These are phyloP conservation scores for Haematococcus lacustris DNA, from an alignment of 139 green algal genomes.

Conservation along the genomic window DNA sequence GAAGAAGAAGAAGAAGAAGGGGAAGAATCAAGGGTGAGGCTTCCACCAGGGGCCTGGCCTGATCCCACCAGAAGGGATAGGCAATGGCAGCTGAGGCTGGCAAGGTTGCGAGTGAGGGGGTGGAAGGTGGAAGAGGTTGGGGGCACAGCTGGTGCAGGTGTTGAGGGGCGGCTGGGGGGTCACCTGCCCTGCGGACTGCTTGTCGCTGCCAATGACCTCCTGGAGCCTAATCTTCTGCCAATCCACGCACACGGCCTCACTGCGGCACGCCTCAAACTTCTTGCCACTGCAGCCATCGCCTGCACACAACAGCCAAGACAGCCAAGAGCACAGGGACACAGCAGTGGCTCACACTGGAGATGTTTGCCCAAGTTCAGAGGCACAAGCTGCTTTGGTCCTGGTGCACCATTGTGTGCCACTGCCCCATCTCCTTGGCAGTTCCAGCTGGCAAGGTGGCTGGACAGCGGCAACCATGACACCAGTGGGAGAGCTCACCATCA, in stretches of 20 bases:
- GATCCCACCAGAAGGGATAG: too few species aligned
- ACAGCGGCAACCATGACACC: not conserved
- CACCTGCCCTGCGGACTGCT: conserved; percentile 24
- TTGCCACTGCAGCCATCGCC: conserved; percentile 50
- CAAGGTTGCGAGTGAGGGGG: too few species aligned
- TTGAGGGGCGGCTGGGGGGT: not conserved
- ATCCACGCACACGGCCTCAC: conserved; percentile 49
- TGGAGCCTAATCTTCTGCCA: conserved; percentile 78
- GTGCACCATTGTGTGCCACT: not conserved
- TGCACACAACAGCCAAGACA: not conserved
- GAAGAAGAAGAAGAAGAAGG: too few species aligned
- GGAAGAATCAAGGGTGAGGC: too few species aligned
- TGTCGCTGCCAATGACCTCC: conserved; percentile 37
- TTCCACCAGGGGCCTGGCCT: too few species aligned
- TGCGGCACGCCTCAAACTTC: conserved; percentile 50
- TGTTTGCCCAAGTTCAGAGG: not conserved
- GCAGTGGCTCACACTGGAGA: not conserved
- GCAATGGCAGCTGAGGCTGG: too few species aligned
- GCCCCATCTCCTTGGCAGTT: too few species aligned
- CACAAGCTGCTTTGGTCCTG: not conserved
- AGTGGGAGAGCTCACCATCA: conserved; percentile 14
- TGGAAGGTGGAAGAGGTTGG: too few species aligned
- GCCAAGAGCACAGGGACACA: not conserved
- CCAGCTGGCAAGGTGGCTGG: too few species aligned
- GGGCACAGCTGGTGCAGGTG: too few species aligned